Percentiles rank a stretch among this genome's conserved stretches.
phyloP scores from a whole-genome alignment of 768 basidiomycete species.

The Mycena belliarum region DNA sequence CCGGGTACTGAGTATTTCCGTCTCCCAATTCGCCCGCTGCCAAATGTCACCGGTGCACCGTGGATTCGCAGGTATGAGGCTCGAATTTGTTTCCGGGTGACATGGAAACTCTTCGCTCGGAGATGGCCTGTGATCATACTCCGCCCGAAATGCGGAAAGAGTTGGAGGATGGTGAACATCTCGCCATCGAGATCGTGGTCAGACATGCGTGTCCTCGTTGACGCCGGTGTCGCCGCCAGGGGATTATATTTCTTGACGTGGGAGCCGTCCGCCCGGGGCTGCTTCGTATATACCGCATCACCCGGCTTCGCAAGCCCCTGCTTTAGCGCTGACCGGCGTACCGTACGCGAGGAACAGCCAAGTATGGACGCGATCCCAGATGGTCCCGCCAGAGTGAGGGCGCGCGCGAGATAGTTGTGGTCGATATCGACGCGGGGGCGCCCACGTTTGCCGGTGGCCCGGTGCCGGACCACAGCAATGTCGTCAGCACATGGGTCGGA shows the following conservation, averaged over 20 bases:
- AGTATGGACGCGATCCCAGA: neutral
- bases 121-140: slow-evolving; percentile 11
- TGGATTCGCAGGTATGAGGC: slow-evolving; percentile 12
- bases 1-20: slow-evolving; percentile 29
- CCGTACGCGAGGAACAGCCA: neutral
- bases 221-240: neutral
- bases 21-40: slow-evolving; percentile 10
- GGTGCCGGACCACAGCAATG: neutral
- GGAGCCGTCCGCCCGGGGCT: neutral
- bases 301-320: neutral
- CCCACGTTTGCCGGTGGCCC: neutral
- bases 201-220: neutral
- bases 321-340: neutral
- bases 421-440: neutral
- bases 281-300: neutral
- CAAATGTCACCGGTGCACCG: slow-evolving; percentile 11
- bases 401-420: neutral
- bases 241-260: neutral
- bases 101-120: neutral
- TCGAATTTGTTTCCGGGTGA: slow-evolving; percentile 7
- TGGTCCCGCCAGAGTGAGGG: neutral
- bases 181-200: neutral
- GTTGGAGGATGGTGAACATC: neutral
- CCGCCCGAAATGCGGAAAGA: slow-evolving; percentile 19
- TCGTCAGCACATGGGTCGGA: neutral